Conservation (phyloP, 2,329 filamentous ascomycete species). For the Gliomastix tumulicola region DNA sequence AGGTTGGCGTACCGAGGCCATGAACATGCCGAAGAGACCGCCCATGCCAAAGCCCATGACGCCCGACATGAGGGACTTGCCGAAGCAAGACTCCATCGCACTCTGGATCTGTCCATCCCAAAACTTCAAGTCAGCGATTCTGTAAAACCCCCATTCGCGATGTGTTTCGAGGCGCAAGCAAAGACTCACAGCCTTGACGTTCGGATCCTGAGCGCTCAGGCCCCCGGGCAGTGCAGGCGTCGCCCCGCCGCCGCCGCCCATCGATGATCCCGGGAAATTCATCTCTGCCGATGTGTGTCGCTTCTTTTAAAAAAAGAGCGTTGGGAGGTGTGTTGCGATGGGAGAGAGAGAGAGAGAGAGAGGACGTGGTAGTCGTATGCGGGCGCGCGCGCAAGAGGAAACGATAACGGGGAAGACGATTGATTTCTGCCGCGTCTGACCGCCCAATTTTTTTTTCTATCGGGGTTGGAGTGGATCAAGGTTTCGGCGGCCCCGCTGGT, state of each 20-base stretch:
- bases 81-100: slow-evolving; percentile 86
- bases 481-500: too few species aligned
- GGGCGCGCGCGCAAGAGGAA: too few species aligned
- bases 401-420: too few species aligned
- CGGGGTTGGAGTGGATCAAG: too few species aligned
- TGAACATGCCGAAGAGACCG: slow-evolving; percentile 92
- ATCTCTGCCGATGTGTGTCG: too few species aligned
- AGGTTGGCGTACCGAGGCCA: slow-evolving; percentile 70
- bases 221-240: slow-evolving; percentile 9
- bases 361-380: too few species aligned
- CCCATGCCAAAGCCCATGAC: slow-evolving; percentile 93
- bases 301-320: too few species aligned
- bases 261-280: slow-evolving; percentile 28
- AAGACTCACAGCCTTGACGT: slow-evolving; percentile 38
- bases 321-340: too few species aligned
- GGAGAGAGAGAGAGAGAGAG: too few species aligned
- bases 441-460: too few species aligned
- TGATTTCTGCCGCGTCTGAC: slow-evolving; percentile 32
- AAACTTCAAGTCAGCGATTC: not conserved
- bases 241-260: slow-evolving; percentile 14
- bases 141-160: not conserved
- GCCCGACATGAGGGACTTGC: slow-evolving; percentile 83
- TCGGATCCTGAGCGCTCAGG: slow-evolving; percentile 38
- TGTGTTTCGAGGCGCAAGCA: not conserved
- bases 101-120: slow-evolving; percentile 63